Conservation (phyloP, 768 basidiomycete genomes). For the Omphalotus guepiniiformis region DNA sequence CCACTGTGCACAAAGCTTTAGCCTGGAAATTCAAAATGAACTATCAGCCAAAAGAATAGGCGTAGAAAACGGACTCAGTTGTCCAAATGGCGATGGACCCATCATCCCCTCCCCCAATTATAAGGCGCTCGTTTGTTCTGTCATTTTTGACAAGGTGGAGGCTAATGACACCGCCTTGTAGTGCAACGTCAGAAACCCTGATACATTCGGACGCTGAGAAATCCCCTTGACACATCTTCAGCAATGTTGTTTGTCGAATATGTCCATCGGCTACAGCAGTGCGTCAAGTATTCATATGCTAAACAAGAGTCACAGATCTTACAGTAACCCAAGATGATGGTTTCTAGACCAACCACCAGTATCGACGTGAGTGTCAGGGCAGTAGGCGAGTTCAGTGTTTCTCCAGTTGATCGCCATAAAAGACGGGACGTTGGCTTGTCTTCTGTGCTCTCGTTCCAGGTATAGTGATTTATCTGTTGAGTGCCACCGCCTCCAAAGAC, state of each 20-base stretch:
- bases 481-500: neutral
- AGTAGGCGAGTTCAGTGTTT: neutral
- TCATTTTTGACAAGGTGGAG: constrained; percentile 56
- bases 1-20: constrained; percentile 68
- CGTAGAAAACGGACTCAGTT: constrained; percentile 37
- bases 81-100: constrained; percentile 78
- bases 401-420: too few relatives aligned
- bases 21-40: neutral
- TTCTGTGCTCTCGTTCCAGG: neutral
- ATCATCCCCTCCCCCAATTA: constrained; percentile 75
- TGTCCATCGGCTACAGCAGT: constrained; percentile 44
- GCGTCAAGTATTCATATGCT: constrained; percentile 19
- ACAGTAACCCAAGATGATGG: constrained; percentile 66
- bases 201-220: constrained; percentile 10
- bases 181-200: constrained; percentile 39
- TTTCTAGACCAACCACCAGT: constrained; percentile 54
- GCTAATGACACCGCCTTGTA: constrained; percentile 44
- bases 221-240: constrained; percentile 28
- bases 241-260: constrained; percentile 43
- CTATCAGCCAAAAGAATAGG: neutral
- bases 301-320: constrained; percentile 16
- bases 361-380: constrained; percentile 28
- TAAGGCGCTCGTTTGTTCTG: constrained; percentile 53
- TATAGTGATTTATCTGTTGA: neutral
- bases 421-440: neutral